Base-by-base conservation (phyloP, 106 monocot genomes). In the Dendrobium chrysotoxum region DNA sequence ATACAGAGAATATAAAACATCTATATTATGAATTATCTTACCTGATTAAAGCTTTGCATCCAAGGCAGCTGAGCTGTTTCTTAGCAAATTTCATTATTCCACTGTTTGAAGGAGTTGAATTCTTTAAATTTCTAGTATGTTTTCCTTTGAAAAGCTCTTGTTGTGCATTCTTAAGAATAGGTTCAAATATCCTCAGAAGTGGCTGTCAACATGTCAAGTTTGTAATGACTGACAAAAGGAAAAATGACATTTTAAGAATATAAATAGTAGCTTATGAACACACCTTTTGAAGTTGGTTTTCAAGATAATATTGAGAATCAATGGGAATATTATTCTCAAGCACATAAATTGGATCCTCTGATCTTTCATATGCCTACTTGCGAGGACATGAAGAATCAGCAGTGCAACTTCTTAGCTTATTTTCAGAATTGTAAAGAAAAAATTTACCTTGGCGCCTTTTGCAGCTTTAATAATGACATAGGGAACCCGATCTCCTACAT, bases 391-490 rank as follows among this genome's bases (percentile, higher is more conserved):
- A 71, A 31, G 23, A 75, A 83, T 78, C 23, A 83, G 12, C 21
- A 82, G 28, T 23, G 31, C 46, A 79, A 82, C 30, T 35, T 53
- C 18, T n/a, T n/a, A 40, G 7, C 25, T 70, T 3, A 70, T 70
- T 70, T 35, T 61, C 15, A 44, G 26, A 31, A 74, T 74, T 42
- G 1, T 74, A 7, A 71, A 74, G n/a, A 11, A 39, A n/a, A 41
- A 18, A 85, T 85, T 83, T 88, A 98, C 98, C 94, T 98, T 98
- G 78, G 98, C 98, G 68, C 98, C 95, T 88, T 95, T 98, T 73
- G 98, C 94, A 87, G 92, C 98, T 85, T 95, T 94, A 68, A 98
- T 87, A 84, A 98, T 98, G 78, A 98, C 98, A 86, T 98, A 98
- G 28, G 98, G 98, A 84, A 98, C 98, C 83, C 98, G 98, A 80